Conservation (phyloP, 1,139 yeast species). For the Scheffersomyces segobiensis region DNA sequence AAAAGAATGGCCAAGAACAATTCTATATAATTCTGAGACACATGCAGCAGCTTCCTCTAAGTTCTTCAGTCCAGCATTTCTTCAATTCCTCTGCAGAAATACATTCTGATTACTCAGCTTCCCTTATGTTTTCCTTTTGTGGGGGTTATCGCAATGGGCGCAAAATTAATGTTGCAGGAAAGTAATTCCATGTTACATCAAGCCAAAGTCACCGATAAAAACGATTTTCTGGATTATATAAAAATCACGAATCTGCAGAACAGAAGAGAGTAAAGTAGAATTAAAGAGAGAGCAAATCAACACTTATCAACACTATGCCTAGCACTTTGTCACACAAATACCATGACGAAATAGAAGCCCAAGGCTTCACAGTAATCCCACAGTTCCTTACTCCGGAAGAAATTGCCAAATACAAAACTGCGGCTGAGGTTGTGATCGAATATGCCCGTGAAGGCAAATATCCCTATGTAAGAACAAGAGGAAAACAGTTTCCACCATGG, state of each 20-base stretch:
- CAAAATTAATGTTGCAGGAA: neutral
- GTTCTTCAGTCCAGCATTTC: neutral
- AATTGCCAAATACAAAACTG: slow-evolving; percentile 34
- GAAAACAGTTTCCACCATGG: slow-evolving; percentile 64
- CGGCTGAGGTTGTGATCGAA: slow-evolving; percentile 45
- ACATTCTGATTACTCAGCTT: neutral
- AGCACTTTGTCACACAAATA: slow-evolving; percentile 15
- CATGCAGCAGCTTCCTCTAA: neutral
- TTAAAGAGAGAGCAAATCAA: neutral
- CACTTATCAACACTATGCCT: neutral
- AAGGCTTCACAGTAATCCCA: slow-evolving; percentile 48
- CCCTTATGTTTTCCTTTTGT: neutral
- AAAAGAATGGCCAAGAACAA: neutral
- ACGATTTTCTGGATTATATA: neutral
- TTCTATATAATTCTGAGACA: neutral
- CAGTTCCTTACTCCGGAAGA: slow-evolving; percentile 44
- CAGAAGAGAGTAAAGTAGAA: neutral
- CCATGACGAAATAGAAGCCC: slow-evolving; percentile 39
- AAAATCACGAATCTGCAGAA: neutral
- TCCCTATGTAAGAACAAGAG: slow-evolving; percentile 54
- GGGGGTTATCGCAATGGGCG: neutral
- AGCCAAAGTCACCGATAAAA: neutral
- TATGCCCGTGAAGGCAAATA: slow-evolving; percentile 53
- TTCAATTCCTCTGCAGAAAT: neutral
- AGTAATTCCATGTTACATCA: neutral